These are phyloP conservation scores for Aureobasidium sp. DNA, from an alignment of 2,329 filamentous ascomycete genomes.

Conservation along the genomic window DNA sequence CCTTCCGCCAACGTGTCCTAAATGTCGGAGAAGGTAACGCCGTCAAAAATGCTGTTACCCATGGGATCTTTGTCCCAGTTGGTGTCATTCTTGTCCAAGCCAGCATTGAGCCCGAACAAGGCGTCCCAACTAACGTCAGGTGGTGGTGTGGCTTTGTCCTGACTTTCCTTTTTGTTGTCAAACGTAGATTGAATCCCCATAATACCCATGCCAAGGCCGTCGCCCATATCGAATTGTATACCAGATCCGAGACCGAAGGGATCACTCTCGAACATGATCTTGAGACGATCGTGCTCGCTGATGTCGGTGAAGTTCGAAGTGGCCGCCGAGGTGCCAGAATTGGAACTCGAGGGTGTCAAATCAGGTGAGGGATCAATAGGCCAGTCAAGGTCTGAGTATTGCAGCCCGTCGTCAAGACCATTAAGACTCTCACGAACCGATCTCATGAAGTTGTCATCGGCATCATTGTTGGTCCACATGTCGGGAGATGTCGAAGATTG, in stretches of 20 bases:
- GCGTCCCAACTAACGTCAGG: constrained; percentile 5
- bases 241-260: constrained; percentile 20
- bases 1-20: background rate
- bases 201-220: constrained; percentile 8
- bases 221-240: constrained; percentile 1
- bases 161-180: constrained; percentile 10
- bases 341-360: constrained; percentile 20
- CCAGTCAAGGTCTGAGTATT: constrained; percentile 17
- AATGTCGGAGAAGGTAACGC: constrained; percentile 10
- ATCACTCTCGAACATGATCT: constrained; percentile 32
- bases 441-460: constrained; percentile 13
- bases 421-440: constrained; percentile 21
- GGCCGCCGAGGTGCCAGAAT: constrained; percentile 27
- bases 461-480: background rate
- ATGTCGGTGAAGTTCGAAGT: constrained; percentile 39
- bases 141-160: background rate
- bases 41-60: constrained; percentile 15
- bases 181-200: constrained; percentile 3
- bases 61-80: constrained; percentile 13
- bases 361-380: constrained; percentile 25
- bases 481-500: constrained; percentile 20
- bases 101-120: constrained; percentile 3
- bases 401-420: constrained; percentile 19
- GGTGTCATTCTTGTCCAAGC: constrained; percentile 9
- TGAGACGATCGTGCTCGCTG: constrained; percentile 35